These are phyloP conservation scores for Vanrija sp. DNA, from an alignment of 1,284 basidiomycete genomes.

Conservation along the genomic window DNA sequence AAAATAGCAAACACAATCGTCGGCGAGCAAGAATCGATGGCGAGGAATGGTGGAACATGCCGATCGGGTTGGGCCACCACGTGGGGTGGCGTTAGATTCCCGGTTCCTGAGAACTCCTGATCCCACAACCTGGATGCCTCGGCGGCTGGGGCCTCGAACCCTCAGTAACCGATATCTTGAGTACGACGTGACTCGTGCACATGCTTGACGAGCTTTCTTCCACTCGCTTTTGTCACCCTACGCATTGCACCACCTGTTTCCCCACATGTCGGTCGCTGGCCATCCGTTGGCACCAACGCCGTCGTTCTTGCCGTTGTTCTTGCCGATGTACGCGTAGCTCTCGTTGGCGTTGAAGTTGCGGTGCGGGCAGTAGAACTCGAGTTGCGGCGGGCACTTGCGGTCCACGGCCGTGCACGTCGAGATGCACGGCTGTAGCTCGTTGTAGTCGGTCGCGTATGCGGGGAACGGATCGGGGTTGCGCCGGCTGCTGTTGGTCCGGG, in stretches of 20 bases:
- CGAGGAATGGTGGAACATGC: no score
- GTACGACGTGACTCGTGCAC: no score
- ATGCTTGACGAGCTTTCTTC: no score
- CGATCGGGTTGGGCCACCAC: no score
- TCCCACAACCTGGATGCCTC: no score
- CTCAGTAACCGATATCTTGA: no score
- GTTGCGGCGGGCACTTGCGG: constrained; percentile 67
- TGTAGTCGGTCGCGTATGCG: constrained; percentile 52
- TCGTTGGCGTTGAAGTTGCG: constrained; percentile 60
- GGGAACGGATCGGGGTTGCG: constrained; percentile 21
- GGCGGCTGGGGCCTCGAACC: no score
- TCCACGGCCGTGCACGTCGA: constrained; percentile 70
- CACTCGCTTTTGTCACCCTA: constrained; percentile 5
- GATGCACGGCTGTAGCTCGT: constrained; percentile 68
- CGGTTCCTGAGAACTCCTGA: no score
- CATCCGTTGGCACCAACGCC: constrained; percentile 53
- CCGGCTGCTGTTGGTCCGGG: constrained; percentile 51
- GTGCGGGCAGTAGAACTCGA: constrained; percentile 69
- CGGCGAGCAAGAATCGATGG: no score
- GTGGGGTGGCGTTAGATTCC: no score
- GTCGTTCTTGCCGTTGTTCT: constrained; percentile 56
- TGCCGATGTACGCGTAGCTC: constrained; percentile 70
- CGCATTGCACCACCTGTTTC: constrained; percentile 74
- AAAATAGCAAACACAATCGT: no score
- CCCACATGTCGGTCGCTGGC: constrained; percentile 62